Conservation (phyloP, 177 flowering plant genomes). For the Vitis hybrid region DNA sequence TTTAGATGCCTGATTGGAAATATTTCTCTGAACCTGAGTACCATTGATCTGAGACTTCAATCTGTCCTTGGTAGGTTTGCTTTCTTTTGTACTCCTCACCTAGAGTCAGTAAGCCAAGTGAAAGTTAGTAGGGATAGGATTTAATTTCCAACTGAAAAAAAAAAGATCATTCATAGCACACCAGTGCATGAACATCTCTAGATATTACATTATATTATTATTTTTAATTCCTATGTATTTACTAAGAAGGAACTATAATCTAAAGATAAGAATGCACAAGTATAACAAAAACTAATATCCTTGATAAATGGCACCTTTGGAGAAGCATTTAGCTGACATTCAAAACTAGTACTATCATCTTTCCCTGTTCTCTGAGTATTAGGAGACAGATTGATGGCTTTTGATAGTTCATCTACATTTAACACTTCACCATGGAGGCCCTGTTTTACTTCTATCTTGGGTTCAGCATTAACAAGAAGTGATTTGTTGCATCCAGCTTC, state of each 20-base stretch:
- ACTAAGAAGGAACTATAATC: neutral
- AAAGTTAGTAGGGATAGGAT: neutral
- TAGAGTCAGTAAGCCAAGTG: slow-evolving; percentile 7
- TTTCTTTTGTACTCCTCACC: slow-evolving; percentile 21
- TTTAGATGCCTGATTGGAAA: slow-evolving; percentile 26
- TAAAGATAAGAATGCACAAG: neutral
- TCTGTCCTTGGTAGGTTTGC: slow-evolving; percentile 23
- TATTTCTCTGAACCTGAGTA: slow-evolving; percentile 16
- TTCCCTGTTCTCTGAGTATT: slow-evolving; percentile 11
- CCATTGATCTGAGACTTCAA: slow-evolving; percentile 22
- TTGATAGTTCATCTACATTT: slow-evolving; percentile 17
- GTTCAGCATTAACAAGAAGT: slow-evolving; percentile 17
- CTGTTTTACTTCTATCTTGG: slow-evolving; percentile 21
- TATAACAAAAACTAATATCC: neutral
- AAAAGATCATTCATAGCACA: neutral
- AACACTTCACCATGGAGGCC: slow-evolving; percentile 15
- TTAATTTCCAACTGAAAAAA: neutral
- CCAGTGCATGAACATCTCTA: neutral
- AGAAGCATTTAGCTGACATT: slow-evolving; percentile 12
- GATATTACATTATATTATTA: neutral
- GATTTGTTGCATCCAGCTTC: slow-evolving; percentile 10
- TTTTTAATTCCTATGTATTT: neutral
- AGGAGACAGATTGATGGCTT: slow-evolving; percentile 10
- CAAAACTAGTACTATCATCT: slow-evolving; percentile 12
- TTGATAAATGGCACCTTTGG: slow-evolving; percentile 33